phyloP scores from a whole-genome alignment of 768 basidiomycete species.

The Phanerochaete carnosa region DNA sequence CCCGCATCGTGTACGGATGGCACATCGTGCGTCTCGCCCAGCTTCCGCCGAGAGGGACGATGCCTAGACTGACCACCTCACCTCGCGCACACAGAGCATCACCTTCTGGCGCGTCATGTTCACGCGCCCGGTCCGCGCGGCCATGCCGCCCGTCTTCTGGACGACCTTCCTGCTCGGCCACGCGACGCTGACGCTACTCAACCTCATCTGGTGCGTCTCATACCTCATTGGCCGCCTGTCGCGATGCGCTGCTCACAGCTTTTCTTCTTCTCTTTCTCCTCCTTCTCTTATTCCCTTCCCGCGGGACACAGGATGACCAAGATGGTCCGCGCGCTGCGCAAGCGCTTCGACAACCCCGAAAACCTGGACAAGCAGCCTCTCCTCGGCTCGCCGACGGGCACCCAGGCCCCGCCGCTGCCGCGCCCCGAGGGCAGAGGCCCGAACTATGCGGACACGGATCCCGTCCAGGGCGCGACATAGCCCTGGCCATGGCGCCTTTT shows the following conservation, averaged over 20 bases:
- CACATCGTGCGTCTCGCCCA: conserved; percentile 33
- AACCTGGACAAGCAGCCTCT: conserved; percentile 17
- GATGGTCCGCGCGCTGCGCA: conserved; percentile 65
- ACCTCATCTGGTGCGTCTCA: conserved; percentile 66
- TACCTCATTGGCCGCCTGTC: neutral
- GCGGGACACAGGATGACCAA: conserved; percentile 58
- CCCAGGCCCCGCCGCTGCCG: neutral
- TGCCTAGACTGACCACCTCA: neutral
- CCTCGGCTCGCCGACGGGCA: conserved; percentile 1
- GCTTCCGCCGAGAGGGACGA: conserved; percentile 14
- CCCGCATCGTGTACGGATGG: conserved; percentile 71
- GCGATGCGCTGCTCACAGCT: too few relatives aligned
- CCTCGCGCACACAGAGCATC: conserved; percentile 3
- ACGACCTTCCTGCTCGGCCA: conserved; percentile 55
- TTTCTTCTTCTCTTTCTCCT: neutral
- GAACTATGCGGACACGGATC: conserved; percentile 1
- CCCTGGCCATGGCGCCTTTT: neutral
- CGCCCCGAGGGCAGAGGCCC: neutral
- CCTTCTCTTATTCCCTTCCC: neutral
- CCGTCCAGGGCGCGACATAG: conserved; percentile 1
- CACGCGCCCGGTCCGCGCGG: conserved; percentile 39
- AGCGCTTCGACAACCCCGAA: conserved; percentile 45
- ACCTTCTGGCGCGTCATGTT: conserved; percentile 58
- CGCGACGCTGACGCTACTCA: conserved; percentile 64
- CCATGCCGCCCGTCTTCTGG: conserved; percentile 49